Evolutionary conservation across 1,139 yeast genomes (phyloP), one percentile per base, ranked within the genome.

Genomic region (Entelexis paramagnoliae): DNA sequence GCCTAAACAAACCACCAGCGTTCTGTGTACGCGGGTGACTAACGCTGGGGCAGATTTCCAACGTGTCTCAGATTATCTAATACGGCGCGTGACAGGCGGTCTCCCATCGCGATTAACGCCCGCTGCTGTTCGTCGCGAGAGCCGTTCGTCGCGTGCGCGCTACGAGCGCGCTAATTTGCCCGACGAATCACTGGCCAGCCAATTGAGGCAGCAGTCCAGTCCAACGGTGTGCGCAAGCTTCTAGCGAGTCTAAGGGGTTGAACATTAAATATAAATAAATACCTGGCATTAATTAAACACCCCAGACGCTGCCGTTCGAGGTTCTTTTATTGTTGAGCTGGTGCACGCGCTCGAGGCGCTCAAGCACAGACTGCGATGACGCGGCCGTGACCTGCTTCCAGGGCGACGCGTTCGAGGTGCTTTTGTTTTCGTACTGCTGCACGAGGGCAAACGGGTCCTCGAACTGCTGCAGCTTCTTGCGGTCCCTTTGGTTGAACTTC

Each of bases 401-500:
- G 6, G 59, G 59, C n/a, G 56, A n/a, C 55, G 57, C 16, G 55
- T 48, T 24, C 2, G 46, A 4, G 10, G 28, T 40, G 28, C 30
- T 46, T 11, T 26, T 26, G 26, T 28, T 48, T 41, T 46, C 42
- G 17, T 44, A 24, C 32, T 46, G 49, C 16, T 51, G 54, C 2
- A 41, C 51, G 10, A 52, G 40, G 10, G 28, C 17, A 17, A 48
- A 28, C 8, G 59, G 56, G 41, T 44, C 46, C 13, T 56, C 54
- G 19, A 52, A 46, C 17, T 47, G 55, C 41, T 45, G 46, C 36
- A 53, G 24, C 13, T 41, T 38, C 22, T 54, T 53, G 10, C 55
- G 44, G 29, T 52, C 54, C 33, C 53, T 53, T 36, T 55, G 57
- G 5, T 49, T 51, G 32, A 55, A 51, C 24, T 57, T 54, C 4